Evolutionary conservation across 2,329 filamentous ascomycete genomes (phyloP).

Genomic region (Xylariaceae sp.): DNA sequence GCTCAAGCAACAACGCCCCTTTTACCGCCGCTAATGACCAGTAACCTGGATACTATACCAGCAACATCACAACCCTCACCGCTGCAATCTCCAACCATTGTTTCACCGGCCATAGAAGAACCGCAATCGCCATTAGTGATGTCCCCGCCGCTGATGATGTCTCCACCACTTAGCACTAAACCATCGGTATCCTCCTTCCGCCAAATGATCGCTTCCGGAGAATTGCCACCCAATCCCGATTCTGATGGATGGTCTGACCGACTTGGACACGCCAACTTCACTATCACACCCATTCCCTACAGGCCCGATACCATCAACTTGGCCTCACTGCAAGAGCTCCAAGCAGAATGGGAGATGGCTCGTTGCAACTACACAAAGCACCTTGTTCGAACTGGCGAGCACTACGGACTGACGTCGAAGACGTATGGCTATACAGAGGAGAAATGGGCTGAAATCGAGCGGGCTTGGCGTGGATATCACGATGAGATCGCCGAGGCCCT

Average conservation of each 20-base stretch:
- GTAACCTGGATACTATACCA: conserved; percentile 51
- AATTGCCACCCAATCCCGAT: conserved; percentile 50
- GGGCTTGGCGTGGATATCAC: conserved; percentile 67
- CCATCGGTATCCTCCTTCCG: conserved; percentile 74
- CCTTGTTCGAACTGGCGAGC: conserved; percentile 79
- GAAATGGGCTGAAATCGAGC: conserved; percentile 83
- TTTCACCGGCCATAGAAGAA: conserved; percentile 48
- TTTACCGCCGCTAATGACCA: conserved; percentile 73
- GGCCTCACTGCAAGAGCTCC: conserved; percentile 57
- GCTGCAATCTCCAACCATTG: conserved; percentile 79
- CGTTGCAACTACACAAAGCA: conserved; percentile 86
- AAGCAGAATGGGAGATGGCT: conserved; percentile 77
- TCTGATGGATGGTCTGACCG: conserved; percentile 79
- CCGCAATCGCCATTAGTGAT: conserved; percentile 40
- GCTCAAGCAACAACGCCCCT: conserved; percentile 73
- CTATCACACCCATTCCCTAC: conserved; percentile 79
- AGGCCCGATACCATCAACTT: conserved; percentile 59
- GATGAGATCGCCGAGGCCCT: conserved; percentile 58
- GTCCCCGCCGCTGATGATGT: conserved; percentile 58
- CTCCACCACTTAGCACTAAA: conserved; percentile 72
- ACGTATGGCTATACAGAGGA: conserved; percentile 80
- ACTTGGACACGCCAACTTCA: conserved; percentile 91
- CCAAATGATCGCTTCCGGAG: conserved; percentile 38
- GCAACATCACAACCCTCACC: conserved; percentile 63
- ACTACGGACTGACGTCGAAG: conserved; percentile 86